These are phyloP conservation scores for Trichoderma arundinaceum DNA, from an alignment of 2,329 filamentous ascomycete species.

Conservation along the genomic window DNA sequence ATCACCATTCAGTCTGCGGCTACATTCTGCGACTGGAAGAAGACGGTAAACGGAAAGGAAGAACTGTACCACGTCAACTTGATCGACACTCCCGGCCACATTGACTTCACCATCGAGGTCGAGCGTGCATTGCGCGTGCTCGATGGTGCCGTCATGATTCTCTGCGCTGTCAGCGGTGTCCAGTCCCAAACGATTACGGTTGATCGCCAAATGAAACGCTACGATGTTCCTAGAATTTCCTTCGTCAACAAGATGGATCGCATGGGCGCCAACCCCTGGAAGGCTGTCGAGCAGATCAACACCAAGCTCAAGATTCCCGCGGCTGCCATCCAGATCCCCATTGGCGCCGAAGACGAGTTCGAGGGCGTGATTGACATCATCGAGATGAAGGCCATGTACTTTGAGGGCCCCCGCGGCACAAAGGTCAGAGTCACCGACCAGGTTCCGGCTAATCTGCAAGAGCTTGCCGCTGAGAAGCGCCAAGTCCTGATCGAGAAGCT, in stretches of 20 bases:
- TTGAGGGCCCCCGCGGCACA: slow-evolving; percentile 82
- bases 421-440: slow-evolving; percentile 77
- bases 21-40: slow-evolving; percentile 96
- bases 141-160: slow-evolving; percentile 97
- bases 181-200: slow-evolving; percentile 98
- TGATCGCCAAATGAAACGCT: slow-evolving; percentile 97
- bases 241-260: slow-evolving; percentile 99
- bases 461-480: slow-evolving; percentile 81
- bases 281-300: slow-evolving; percentile 97
- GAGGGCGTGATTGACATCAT: slow-evolving; percentile 92
- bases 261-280: slow-evolving; percentile 98
- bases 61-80: slow-evolving; percentile 96
- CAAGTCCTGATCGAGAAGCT: slow-evolving; percentile 89
- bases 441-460: slow-evolving; percentile 78
- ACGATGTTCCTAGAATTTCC: slow-evolving; percentile 92
- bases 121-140: slow-evolving; percentile 93
- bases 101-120: slow-evolving; percentile 99
- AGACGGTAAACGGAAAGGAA: slow-evolving; percentile 81
- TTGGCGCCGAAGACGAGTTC: slow-evolving; percentile 90
- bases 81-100: slow-evolving; percentile 98
- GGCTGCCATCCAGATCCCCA: slow-evolving; percentile 92
- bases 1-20: slow-evolving; percentile 99
- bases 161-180: slow-evolving; percentile 95
- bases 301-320: slow-evolving; percentile 91
- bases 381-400: slow-evolving; percentile 91